Evolutionary conservation across 2,329 filamentous ascomycete genomes (phyloP).

Genomic region (Colletotrichum lini): DNA sequence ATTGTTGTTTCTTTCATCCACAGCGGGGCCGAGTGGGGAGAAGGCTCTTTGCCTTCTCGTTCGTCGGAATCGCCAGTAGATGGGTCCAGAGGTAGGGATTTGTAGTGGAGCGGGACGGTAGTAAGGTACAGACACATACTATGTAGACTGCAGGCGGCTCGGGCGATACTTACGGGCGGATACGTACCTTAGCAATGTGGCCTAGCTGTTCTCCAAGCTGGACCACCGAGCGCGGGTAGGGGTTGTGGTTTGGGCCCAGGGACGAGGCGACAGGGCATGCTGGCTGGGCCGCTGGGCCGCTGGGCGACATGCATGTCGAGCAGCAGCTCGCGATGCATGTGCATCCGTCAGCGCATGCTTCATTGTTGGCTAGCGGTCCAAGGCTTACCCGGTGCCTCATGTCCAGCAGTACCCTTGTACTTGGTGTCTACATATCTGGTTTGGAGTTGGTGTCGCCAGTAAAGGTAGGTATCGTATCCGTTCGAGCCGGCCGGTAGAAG

Average conservation of each 20-base stretch:
- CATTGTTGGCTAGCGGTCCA: neutral
- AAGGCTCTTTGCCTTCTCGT: constrained; percentile 20
- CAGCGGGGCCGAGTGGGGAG: constrained; percentile 26
- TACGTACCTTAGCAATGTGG: constrained; percentile 25
- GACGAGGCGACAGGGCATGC: constrained; percentile 23
- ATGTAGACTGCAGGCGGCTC: constrained; percentile 7
- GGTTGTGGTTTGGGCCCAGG: constrained; percentile 11
- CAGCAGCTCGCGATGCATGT: constrained; percentile 11
- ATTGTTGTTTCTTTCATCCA: constrained; percentile 8
- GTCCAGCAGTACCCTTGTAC: neutral
- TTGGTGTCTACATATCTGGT: neutral
- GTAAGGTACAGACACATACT: neutral
- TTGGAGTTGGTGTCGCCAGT: neutral
- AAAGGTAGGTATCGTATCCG: constrained; percentile 2
- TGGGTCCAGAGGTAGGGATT: constrained; percentile 30
- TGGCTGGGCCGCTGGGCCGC: constrained; percentile 16
- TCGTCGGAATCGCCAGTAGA: constrained; percentile 12
- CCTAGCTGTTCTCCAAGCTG: constrained; percentile 17
- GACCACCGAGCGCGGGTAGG: constrained; percentile 7
- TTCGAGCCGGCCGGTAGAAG: neutral
- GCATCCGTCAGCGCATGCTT: neutral
- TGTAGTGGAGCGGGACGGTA: constrained; percentile 22
- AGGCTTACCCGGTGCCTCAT: neutral
- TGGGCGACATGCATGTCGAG: constrained; percentile 19
- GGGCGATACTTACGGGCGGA: constrained; percentile 29